phyloP scores from a whole-genome alignment of 1,139 yeast genomes.

The Kodamaea alishanica region DNA sequence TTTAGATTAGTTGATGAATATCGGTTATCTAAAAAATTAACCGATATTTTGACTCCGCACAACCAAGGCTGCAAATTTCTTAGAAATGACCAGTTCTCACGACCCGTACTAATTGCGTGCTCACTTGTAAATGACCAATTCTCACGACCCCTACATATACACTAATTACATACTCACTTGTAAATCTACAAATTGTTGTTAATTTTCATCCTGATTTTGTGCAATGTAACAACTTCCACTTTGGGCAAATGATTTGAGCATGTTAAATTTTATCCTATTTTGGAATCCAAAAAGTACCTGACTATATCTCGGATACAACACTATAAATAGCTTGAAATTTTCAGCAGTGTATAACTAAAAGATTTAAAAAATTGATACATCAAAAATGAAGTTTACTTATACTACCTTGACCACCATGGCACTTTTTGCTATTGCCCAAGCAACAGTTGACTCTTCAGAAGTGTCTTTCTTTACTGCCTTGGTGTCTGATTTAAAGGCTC shows the following conservation, averaged over 20 bases:
- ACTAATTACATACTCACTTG: no score
- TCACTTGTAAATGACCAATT: no score
- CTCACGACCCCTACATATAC: no score
- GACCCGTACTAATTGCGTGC: no score
- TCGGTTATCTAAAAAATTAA: no score
- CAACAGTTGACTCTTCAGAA: conserved; percentile 28
- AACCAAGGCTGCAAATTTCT: no score
- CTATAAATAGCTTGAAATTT: conserved; percentile 2
- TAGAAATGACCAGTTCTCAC: no score
- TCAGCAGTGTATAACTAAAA: not conserved
- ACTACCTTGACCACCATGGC: conserved; percentile 12
- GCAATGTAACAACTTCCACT: not conserved
- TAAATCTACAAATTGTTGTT: not conserved
- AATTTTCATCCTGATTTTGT: not conserved
- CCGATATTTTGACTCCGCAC: no score
- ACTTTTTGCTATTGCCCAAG: conserved; percentile 15
- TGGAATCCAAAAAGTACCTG: conserved; percentile 1
- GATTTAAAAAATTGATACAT: not conserved
- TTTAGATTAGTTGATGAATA: no score
- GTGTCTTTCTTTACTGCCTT: conserved; percentile 39
- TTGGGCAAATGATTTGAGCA: conserved; percentile 1
- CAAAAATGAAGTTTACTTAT: conserved; percentile 19
- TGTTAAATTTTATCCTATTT: not conserved
- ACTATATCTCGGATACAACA: not conserved
- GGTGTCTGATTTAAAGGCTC: conserved; percentile 33